Evolutionary conservation across 306 rosid species (phyloP).

Genomic region (Cyamopsis tetragonoloba): DNA sequence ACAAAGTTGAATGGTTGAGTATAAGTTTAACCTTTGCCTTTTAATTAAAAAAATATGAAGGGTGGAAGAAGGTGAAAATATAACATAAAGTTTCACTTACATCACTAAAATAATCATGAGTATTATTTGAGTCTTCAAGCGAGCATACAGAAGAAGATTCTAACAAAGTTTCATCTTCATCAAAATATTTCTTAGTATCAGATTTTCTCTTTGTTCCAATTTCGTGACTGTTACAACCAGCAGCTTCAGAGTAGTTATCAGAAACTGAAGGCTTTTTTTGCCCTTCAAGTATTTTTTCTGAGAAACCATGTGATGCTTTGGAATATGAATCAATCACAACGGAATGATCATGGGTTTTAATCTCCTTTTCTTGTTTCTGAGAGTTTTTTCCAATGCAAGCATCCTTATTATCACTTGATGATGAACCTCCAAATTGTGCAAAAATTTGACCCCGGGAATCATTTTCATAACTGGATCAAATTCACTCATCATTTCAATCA

Average conservation of each 20-base stretch:
- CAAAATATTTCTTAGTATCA: neutral
- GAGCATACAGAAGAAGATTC: conserved; percentile 36
- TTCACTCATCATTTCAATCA: neutral
- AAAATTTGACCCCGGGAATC: conserved; percentile 22
- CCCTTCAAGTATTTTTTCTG: conserved; percentile 3
- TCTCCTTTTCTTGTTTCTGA: conserved; percentile 9
- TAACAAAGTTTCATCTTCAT: conserved; percentile 13
- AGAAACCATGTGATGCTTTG: conserved; percentile 8
- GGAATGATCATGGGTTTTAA: neutral
- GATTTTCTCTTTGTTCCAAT: conserved; percentile 1
- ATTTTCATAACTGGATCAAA: conserved; percentile 23
- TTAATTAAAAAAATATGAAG: too few species aligned
- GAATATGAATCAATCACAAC: conserved; percentile 26
- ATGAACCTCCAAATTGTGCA: conserved; percentile 21
- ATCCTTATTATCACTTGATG: neutral
- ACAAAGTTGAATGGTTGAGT: too few species aligned
- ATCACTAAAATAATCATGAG: conserved; percentile 14
- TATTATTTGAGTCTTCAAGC: conserved; percentile 35
- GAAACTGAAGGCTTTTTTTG: neutral
- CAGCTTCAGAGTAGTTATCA: conserved; percentile 18
- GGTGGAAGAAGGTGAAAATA: neutral
- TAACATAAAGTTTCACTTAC: conserved; percentile 15
- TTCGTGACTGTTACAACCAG: neutral
- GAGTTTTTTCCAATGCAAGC: conserved; percentile 9
- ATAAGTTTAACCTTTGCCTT: too few species aligned